These are phyloP conservation scores for Diutina siamensis DNA, from an alignment of 1,139 yeast species.

Conservation along the genomic window DNA sequence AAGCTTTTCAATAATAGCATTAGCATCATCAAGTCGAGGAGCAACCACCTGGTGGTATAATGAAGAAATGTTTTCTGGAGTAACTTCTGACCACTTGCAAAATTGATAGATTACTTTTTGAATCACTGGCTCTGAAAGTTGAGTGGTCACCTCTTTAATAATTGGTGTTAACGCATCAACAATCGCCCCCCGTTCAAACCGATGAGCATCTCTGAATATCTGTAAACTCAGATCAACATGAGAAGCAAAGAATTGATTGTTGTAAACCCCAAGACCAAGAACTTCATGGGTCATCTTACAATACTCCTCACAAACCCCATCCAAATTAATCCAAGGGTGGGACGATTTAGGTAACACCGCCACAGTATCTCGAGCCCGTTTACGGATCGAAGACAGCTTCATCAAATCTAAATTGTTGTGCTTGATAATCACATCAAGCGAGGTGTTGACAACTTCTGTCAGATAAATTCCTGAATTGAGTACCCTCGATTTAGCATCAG, in stretches of 20 bases:
- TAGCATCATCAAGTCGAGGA: conserved; percentile 17
- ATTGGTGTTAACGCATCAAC: conserved; percentile 13
- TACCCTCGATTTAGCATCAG: neutral
- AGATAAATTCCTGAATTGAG: neutral
- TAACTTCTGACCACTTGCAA: conserved; percentile 9
- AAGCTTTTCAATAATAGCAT: conserved; percentile 15
- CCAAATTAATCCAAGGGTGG: neutral
- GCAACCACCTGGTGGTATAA: conserved; percentile 15
- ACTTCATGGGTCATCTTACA: neutral
- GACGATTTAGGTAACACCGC: neutral
- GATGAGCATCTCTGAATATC: conserved; percentile 22
- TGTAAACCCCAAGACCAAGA: neutral
- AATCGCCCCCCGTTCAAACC: conserved; percentile 17
- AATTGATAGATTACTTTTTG: conserved; percentile 15
- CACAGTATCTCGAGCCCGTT: neutral
- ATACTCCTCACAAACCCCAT: neutral
- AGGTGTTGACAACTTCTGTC: neutral
- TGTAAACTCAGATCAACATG: conserved; percentile 27
- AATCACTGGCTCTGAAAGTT: conserved; percentile 19
- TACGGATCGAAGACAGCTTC: neutral
- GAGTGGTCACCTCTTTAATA: conserved; percentile 14
- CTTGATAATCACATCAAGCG: neutral
- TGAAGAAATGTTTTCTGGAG: conserved; percentile 12
- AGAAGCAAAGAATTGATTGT: conserved; percentile 7
- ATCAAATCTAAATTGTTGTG: neutral